phyloP scores from a whole-genome alignment of 805 yeast genomes.

The Candida insectalens region DNA sequence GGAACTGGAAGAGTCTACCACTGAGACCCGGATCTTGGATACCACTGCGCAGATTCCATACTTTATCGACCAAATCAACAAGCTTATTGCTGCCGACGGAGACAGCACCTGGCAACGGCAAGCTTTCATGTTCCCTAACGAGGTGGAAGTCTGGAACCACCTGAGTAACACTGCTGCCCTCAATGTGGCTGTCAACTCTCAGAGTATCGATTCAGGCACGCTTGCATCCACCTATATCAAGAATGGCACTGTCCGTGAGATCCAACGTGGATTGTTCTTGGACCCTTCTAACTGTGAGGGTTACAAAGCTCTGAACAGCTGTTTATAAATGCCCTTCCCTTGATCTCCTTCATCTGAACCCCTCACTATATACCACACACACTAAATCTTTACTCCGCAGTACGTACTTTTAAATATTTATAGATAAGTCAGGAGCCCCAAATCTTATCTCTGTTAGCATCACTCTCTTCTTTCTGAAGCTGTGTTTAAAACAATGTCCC shows the following conservation, averaged over 20 bases:
- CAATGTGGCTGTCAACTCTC: conserved; percentile 43
- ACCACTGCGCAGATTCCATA: conserved; percentile 46
- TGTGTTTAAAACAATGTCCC: no score
- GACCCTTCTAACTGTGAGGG: conserved; percentile 40
- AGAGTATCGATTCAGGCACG: conserved; percentile 38
- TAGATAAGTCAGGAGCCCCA: no score
- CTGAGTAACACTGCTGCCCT: conserved; percentile 48
- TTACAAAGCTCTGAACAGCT: conserved; percentile 9
- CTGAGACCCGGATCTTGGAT: conserved; percentile 38
- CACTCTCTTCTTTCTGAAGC: no score
- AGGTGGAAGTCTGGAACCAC: conserved; percentile 59
- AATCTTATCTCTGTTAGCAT: no score
- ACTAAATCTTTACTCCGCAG: no score
- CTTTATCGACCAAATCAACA: conserved; percentile 42
- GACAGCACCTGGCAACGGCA: conserved; percentile 50
- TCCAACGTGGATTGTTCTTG: conserved; percentile 62
- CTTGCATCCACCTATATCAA: conserved; percentile 43
- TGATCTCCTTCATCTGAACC: no score
- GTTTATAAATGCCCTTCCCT: conserved; percentile 1
- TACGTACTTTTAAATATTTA: no score
- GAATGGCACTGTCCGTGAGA: conserved; percentile 38
- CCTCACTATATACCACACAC: no score
- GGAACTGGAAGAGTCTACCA: conserved; percentile 47
- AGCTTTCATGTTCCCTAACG: conserved; percentile 68
- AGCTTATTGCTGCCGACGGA: conserved; percentile 24